Evolutionary conservation across 495 filamentous ascomycete species (phyloP).

Genomic region (Neurospora tetrasperma): DNA sequence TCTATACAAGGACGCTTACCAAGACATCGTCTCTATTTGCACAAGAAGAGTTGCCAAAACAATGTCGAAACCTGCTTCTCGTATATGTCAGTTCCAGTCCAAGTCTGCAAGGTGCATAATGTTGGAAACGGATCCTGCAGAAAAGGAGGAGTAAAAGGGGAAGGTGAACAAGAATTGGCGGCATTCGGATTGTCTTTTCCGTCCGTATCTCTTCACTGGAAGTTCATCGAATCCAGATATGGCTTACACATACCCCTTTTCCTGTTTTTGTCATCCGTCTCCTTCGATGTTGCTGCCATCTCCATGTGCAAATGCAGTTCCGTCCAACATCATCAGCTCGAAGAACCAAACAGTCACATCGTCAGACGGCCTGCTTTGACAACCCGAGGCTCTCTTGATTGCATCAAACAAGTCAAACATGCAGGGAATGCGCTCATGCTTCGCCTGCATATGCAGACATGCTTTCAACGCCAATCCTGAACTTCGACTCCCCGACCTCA

Average conservation of each 20-base stretch:
- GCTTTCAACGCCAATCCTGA: not conserved
- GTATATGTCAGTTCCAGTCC: not conserved
- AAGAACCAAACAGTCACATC: not conserved
- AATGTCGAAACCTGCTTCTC: not conserved
- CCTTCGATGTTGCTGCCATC: not conserved
- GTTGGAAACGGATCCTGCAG: not conserved
- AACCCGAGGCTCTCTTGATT: not conserved
- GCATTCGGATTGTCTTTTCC: not conserved
- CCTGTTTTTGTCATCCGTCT: not conserved
- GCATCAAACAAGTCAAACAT: not conserved
- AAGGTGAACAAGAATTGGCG: not conserved
- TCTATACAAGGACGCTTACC: not conserved
- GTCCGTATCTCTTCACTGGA: not conserved
- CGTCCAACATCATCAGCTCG: not conserved
- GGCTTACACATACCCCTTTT: not conserved
- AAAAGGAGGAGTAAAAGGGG: not conserved
- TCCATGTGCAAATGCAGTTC: not conserved
- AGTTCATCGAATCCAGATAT: not conserved
- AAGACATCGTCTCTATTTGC: not conserved
- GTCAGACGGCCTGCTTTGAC: not conserved
- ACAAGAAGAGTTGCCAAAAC: not conserved
- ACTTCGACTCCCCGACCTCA: not conserved
- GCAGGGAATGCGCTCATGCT: not conserved
- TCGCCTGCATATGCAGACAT: not conserved
- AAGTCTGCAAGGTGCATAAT: not conserved